Conservation (phyloP, 768 basidiomycete species). For the Mycena capillaripes region DNA sequence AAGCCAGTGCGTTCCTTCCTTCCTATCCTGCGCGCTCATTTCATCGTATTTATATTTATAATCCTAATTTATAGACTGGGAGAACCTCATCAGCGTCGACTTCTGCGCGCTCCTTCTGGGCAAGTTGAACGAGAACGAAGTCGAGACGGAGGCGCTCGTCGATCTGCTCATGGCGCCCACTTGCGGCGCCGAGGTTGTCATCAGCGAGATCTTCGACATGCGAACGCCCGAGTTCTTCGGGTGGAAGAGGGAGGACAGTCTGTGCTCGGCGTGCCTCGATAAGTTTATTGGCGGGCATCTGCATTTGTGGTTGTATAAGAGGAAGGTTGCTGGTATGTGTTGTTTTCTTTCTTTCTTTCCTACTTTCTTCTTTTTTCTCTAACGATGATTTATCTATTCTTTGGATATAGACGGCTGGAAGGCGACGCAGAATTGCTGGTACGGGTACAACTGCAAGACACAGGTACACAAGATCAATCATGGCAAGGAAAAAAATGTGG, state of each 20-base stretch:
- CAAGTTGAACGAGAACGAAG: slow-evolving; percentile 19
- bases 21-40: not conserved
- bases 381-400: no score
- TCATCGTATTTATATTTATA: no score
- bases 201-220: slow-evolving; percentile 23
- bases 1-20: slow-evolving; percentile 15
- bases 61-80: slow-evolving; percentile 14
- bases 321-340: slow-evolving; percentile 6
- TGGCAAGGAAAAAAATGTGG: slow-evolving; percentile 29
- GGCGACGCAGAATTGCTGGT: slow-evolving; percentile 32
- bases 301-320: slow-evolving; percentile 12
- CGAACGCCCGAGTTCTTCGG: not conserved
- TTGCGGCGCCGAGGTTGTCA: slow-evolving; percentile 14
- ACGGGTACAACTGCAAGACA: slow-evolving; percentile 31
- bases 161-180: slow-evolving; percentile 20
- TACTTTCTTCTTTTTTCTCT: not conserved
- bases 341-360: not conserved
- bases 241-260: slow-evolving; percentile 24
- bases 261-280: slow-evolving; percentile 20
- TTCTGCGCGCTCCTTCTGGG: slow-evolving; percentile 21
- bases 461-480: slow-evolving; percentile 25
- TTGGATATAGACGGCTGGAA: slow-evolving; percentile 24
- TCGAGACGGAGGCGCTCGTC: slow-evolving; percentile 28
- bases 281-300: slow-evolving; percentile 25
- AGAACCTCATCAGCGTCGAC: slow-evolving; percentile 23